Base-by-base conservation (phyloP, 1,139 yeast genomes). In the Arxiozyma slooffiae region DNA sequence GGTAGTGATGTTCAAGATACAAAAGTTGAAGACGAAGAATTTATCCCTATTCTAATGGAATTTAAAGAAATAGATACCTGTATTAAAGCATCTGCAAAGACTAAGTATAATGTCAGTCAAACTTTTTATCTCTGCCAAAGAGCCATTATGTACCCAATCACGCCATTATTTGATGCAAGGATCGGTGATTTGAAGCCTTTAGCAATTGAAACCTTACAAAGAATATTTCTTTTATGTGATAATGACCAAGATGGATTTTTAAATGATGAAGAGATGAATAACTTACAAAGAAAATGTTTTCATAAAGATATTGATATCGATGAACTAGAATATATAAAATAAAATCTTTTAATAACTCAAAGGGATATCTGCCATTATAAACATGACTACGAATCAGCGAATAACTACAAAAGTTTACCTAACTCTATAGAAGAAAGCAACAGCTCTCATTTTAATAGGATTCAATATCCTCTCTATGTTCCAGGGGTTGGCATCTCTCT, bases 31-130 rank as follows among this genome's bases (percentile, higher is more conserved):
- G 73, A 71, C 20, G 95, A 86, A 37, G 97, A 92, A 61, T 85
- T 92, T 69, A 76, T 87, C 8, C 95, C 96, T 0, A 74, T 90
- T 42, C 71, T 92, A 62, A 82, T 86, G 61, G 97, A 92, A 62
- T 92, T 85, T 68, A 92, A 92, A 65, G 97, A 92, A 62, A 85
- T 92, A 36, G 97, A 89, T 64, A 85, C 95, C 0, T 89, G 97
- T 58, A 80, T 92, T 23, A 73, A 96, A 53, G 82, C 95, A 60
- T 84, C 95, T 60, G 96, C 97, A 1, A 83, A 83, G 60, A 77
- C 76, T 22, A 83, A 81, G 57, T 76, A 81, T 58, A 89, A 90
- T 64, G 90, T 90, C n/a, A 90, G 85, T 55, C 84, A 80, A 64
- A 89, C 95, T 1, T 89, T 90, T 61, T 92, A 92, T 65, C 70